These are phyloP conservation scores for Trypethelium eluteriae DNA, from an alignment of 495 filamentous ascomycete species.

Conservation along the genomic window DNA sequence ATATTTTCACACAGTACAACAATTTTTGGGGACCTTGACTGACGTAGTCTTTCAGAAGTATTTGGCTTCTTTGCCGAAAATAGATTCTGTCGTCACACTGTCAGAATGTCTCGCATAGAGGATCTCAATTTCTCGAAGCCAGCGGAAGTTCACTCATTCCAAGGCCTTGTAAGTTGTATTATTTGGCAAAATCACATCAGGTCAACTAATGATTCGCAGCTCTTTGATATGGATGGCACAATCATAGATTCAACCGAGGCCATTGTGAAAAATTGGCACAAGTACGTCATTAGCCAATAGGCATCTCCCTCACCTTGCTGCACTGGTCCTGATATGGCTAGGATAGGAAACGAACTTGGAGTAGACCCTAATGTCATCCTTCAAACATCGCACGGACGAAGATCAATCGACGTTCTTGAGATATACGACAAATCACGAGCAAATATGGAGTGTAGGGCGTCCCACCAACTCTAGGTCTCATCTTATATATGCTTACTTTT, in stretches of 20 bases:
- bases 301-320: conserved; percentile 8
- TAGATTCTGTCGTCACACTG: background rate
- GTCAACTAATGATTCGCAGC: conserved; percentile 16
- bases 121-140: conserved; percentile 5
- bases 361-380: conserved; percentile 76
- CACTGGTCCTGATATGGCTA: conserved; percentile 33
- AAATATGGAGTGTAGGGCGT: conserved; percentile 77
- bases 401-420: conserved; percentile 72
- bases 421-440: conserved; percentile 71
- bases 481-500: conserved; percentile 8
- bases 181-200: too few relatives aligned
- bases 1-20: background rate
- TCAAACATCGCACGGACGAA: conserved; percentile 78
- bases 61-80: background rate
- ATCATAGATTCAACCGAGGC: conserved; percentile 75
- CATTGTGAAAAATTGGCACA: conserved; percentile 86
- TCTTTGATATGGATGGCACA: conserved; percentile 89
- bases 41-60: background rate
- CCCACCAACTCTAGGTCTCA: background rate
- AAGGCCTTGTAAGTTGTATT: background rate
- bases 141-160: background rate
- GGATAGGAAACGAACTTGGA: conserved; percentile 73
- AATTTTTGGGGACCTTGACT: background rate
- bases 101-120: background rate
- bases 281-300: conserved; percentile 30